Conservation (phyloP, 768 basidiomycete genomes). For the Boletus tomentosulus region DNA sequence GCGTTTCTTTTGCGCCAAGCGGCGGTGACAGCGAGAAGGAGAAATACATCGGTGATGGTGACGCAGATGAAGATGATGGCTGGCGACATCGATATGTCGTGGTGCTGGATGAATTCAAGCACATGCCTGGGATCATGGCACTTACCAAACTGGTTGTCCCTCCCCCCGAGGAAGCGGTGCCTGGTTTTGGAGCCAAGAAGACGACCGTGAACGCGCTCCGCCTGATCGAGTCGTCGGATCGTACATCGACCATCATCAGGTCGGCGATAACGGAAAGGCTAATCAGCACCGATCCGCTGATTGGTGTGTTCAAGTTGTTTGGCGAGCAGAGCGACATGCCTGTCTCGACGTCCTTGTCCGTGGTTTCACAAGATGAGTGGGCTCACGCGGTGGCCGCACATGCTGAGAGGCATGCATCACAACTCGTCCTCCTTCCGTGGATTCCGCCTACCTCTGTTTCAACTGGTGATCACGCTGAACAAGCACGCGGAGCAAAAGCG, state of each 20-base stretch:
- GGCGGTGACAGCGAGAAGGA: not conserved
- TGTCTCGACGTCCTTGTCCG: slow-evolving; percentile 65
- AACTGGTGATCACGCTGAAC: slow-evolving; percentile 28
- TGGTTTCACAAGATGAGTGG: slow-evolving; percentile 76
- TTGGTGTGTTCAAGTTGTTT: slow-evolving; percentile 75
- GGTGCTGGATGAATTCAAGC: slow-evolving; percentile 87
- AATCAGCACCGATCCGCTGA: slow-evolving; percentile 64
- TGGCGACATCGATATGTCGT: slow-evolving; percentile 58
- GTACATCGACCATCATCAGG: slow-evolving; percentile 83
- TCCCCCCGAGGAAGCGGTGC: slow-evolving; percentile 5
- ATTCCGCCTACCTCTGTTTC: slow-evolving; percentile 39
- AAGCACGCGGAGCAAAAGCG: slow-evolving; percentile 1
- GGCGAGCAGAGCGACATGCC: slow-evolving; percentile 63
- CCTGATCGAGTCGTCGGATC: slow-evolving; percentile 83
- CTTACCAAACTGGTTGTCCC: slow-evolving; percentile 76
- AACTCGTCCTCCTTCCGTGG: slow-evolving; percentile 89
- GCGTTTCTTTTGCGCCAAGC: not conserved
- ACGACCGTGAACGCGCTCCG: slow-evolving; percentile 68
- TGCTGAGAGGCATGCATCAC: slow-evolving; percentile 49
- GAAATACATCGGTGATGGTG: not conserved
- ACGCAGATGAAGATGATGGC: slow-evolving; percentile 2
- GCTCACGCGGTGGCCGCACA: slow-evolving; percentile 60
- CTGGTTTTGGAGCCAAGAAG: not conserved
- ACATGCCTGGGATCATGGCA: slow-evolving; percentile 86
- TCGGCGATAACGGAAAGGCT: slow-evolving; percentile 72